Conservation (phyloP, 2,329 filamentous ascomycete genomes). For the Allantophomopsis lycopodina region DNA sequence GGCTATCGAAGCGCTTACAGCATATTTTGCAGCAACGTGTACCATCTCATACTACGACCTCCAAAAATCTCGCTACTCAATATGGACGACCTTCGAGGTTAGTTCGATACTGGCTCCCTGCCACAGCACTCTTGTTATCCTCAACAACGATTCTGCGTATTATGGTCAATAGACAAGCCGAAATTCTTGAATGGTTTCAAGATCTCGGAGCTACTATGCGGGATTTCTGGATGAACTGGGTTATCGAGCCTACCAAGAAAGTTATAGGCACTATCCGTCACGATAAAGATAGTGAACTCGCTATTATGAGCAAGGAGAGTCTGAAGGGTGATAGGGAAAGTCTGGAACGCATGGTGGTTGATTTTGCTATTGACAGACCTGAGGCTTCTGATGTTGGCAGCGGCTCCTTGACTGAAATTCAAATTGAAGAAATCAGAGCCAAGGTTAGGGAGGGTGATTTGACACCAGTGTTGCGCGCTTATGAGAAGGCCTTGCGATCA, state of each 20-base stretch:
- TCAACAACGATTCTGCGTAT: constrained; percentile 79
- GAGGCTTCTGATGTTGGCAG: constrained; percentile 34
- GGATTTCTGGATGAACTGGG: constrained; percentile 96
- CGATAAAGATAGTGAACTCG: constrained; percentile 84
- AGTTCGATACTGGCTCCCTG: constrained; percentile 82
- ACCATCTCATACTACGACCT: constrained; percentile 47
- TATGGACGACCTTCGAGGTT: constrained; percentile 66
- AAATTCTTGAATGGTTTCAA: constrained; percentile 67
- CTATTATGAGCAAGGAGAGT: constrained; percentile 90
- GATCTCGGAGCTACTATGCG: constrained; percentile 66
- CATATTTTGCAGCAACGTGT: constrained; percentile 56
- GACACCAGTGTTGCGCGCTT: constrained; percentile 80
- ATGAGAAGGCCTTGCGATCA: constrained; percentile 73
- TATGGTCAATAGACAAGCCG: constrained; percentile 57
- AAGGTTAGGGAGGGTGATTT: constrained; percentile 87
- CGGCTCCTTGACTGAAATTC: constrained; percentile 43
- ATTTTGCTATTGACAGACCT: constrained; percentile 80
- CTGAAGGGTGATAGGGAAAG: constrained; percentile 82
- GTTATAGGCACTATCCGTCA: constrained; percentile 87
- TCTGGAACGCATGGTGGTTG: constrained; percentile 93
- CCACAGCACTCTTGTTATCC: constrained; percentile 57
- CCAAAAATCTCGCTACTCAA: constrained; percentile 37
- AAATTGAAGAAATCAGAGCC: constrained; percentile 60
- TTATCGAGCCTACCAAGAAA: constrained; percentile 71
- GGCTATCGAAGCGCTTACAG: constrained; percentile 53